These are phyloP conservation scores for Cymodocea nodosa DNA, from an alignment of 116 monocot genomes.

Conservation along the genomic window DNA sequence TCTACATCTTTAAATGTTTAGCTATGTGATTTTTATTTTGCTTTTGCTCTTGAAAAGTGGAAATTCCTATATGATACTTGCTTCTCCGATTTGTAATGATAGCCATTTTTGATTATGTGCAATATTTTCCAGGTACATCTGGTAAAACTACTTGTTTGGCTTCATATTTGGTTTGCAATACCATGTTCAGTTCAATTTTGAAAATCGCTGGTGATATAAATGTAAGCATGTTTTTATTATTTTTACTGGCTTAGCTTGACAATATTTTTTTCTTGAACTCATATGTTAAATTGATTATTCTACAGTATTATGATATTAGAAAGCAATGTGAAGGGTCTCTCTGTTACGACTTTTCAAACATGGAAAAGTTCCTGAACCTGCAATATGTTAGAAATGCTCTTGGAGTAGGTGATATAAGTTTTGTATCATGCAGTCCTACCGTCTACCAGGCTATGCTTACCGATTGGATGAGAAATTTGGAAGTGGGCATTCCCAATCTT, in stretches of 20 bases:
- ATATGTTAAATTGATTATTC: neutral
- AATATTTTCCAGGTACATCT: conserved; percentile 50
- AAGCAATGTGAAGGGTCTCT: conserved; percentile 50
- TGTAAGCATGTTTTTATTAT: conserved; percentile 18
- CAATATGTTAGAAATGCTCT: conserved; percentile 47
- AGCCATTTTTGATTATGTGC: neutral
- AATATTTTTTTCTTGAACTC: neutral
- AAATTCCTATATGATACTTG: neutral
- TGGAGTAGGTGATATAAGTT: conserved; percentile 59
- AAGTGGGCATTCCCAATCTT: conserved; percentile 72
- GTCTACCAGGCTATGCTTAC: conserved; percentile 63
- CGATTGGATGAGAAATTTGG: conserved; percentile 85
- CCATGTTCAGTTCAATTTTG: conserved; percentile 65
- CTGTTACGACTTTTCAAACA: conserved; percentile 83
- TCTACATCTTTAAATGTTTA: neutral
- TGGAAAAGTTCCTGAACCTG: conserved; percentile 72
- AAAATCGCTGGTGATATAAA: conserved; percentile 52
- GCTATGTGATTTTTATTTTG: neutral
- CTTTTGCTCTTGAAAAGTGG: neutral
- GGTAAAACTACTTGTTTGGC: conserved; percentile 48
- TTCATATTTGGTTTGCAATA: conserved; percentile 63
- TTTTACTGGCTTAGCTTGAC: neutral
- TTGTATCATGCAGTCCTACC: conserved; percentile 59
- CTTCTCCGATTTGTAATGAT: neutral
- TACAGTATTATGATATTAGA: conserved; percentile 72